phyloP scores from a whole-genome alignment of 139 green algal species.

The Deuterostichococcus epilithicus region DNA sequence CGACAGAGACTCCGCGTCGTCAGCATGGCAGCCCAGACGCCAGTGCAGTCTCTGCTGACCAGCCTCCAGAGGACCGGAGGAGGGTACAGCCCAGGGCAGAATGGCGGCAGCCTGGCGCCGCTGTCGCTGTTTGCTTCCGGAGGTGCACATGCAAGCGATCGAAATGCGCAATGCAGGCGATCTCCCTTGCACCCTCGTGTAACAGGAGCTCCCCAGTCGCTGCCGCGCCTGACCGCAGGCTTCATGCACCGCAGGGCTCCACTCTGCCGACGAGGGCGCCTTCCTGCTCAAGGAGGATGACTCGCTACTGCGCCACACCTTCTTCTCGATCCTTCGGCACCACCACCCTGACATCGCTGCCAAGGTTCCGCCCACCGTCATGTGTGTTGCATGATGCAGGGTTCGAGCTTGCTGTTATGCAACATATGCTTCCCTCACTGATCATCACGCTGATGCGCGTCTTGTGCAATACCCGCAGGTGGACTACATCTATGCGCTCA shows the following conservation, averaged over 20 bases:
- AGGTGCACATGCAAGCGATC: neutral
- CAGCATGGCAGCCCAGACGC: too few relatives aligned
- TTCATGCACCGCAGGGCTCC: neutral
- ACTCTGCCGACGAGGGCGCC: neutral
- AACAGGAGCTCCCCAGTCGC: too few relatives aligned
- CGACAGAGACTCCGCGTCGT: too few relatives aligned
- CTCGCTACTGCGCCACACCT: slow-evolving; percentile 56
- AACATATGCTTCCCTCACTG: neutral
- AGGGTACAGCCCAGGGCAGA: neutral
- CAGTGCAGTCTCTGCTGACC: too few relatives aligned
- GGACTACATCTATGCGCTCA: slow-evolving; percentile 81
- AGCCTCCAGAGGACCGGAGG: neutral
- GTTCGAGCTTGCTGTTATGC: neutral
- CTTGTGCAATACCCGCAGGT: slow-evolving; percentile 36
- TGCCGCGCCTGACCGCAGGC: too few relatives aligned
- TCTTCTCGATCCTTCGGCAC: slow-evolving; percentile 66
- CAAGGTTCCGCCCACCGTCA: slow-evolving; percentile 18
- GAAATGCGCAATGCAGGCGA: neutral
- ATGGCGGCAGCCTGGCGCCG: neutral
- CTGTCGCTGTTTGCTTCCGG: neutral
- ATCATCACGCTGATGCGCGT: neutral
- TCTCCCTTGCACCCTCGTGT: neutral
- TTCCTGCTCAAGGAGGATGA: slow-evolving; percentile 60
- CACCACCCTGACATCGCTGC: slow-evolving; percentile 74
- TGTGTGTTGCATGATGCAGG: neutral